Evolutionary conservation across 1,284 basidiomycete genomes (phyloP).

Genomic region (Austroboletus niveus): DNA sequence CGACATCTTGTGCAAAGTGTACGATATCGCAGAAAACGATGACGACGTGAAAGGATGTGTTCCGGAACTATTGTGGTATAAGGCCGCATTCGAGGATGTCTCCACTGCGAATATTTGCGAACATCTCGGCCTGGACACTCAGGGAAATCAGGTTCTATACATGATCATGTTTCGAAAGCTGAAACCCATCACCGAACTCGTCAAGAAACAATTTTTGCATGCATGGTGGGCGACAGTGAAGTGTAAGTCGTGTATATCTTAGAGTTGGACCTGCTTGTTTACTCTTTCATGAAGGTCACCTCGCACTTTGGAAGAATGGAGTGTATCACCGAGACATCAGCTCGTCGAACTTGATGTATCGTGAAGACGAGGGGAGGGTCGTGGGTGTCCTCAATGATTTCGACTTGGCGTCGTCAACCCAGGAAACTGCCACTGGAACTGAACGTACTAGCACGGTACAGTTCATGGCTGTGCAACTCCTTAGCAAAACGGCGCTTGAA

Average conservation of each 20-base stretch:
- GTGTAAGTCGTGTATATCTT: background rate
- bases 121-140: background rate
- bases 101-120: background rate
- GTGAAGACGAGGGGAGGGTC: background rate
- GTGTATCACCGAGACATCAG: slow-evolving; percentile 34
- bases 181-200: slow-evolving; percentile 2
- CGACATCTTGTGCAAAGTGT: slow-evolving; percentile 14
- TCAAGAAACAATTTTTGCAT: background rate
- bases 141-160: slow-evolving; percentile 1
- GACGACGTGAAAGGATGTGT: too few species aligned
- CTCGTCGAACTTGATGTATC: slow-evolving; percentile 32
- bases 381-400: too few species aligned
- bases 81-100: slow-evolving; percentile 9
- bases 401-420: too few species aligned
- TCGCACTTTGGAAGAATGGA: slow-evolving; percentile 26
- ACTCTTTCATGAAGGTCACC: slow-evolving; percentile 25
- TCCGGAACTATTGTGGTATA: too few species aligned
- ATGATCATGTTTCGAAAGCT: slow-evolving; percentile 5
- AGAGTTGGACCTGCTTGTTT: background rate
- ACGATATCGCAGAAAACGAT: background rate
- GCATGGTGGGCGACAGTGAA: slow-evolving; percentile 6
- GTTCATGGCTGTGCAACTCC: slow-evolving; percentile 34
- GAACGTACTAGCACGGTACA: slow-evolving; percentile 18
- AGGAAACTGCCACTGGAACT: too few species aligned
- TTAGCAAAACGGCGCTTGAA: background rate